Percentiles rank a stretch among this genome's conserved stretches.
Evolutionary conservation across 169 alveolate genomes (phyloP).

Genomic region (Eimeria maxima): DNA sequence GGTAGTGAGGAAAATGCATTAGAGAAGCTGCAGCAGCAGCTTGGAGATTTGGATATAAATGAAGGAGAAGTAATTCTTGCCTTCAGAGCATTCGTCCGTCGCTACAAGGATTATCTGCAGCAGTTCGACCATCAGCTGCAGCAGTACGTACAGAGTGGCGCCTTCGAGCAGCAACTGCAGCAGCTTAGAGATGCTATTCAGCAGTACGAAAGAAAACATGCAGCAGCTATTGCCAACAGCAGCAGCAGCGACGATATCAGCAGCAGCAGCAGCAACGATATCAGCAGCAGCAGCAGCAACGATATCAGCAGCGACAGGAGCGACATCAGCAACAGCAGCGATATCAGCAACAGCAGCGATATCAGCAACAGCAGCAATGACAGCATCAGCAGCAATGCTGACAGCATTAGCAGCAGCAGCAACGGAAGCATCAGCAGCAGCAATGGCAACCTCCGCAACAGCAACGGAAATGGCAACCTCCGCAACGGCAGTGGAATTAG

Average conservation of each 20-base stretch:
- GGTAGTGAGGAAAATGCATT: conserved; percentile 6
- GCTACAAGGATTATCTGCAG: not conserved
- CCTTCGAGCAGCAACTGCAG: not conserved
- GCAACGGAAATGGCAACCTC: too few relatives aligned
- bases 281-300: conserved; percentile 26
- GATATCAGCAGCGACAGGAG: too few relatives aligned
- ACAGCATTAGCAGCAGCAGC: too few relatives aligned
- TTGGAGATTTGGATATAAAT: not conserved
- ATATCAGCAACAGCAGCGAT: too few relatives aligned
- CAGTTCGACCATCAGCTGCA: not conserved
- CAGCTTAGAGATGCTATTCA: conserved; percentile 7
- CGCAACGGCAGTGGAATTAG: too few relatives aligned
- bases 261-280: conserved; percentile 10
- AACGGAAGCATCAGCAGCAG: too few relatives aligned
- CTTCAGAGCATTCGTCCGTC: not conserved
- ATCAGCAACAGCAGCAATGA: too few relatives aligned
- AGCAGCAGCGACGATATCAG: not conserved
- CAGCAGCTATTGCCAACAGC: not conserved
- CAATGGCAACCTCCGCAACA: too few relatives aligned
- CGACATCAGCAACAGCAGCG: too few relatives aligned
- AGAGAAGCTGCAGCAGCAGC: not conserved
- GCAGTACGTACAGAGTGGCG: conserved; percentile 15
- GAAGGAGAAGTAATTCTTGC: conserved; percentile 8
- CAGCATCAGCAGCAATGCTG: too few relatives aligned
- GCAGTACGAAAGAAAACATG: not conserved